Conservation (phyloP, 1,139 yeast species). For the Citeromyces hawaiiensis region DNA sequence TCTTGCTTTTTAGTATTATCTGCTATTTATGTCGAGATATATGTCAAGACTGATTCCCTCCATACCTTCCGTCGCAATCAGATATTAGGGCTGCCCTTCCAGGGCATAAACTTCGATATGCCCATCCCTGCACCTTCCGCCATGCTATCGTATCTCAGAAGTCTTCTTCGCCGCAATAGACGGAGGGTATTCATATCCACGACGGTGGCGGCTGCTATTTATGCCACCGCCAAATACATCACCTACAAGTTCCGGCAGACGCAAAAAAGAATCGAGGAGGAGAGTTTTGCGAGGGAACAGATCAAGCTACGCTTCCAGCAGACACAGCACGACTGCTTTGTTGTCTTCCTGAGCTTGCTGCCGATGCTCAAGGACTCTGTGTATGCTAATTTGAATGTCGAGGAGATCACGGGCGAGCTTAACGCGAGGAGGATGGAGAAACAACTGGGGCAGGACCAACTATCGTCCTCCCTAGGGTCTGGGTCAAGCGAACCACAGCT, state of each 20-base stretch:
- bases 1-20: too few species aligned
- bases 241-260: slow-evolving; percentile 48
- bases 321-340: slow-evolving; percentile 84
- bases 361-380: slow-evolving; percentile 67
- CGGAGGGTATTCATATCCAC: slow-evolving; percentile 44
- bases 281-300: slow-evolving; percentile 70
- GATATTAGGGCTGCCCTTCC: too few species aligned
- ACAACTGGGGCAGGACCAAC: slow-evolving; percentile 22
- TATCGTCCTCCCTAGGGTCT: slow-evolving; percentile 9
- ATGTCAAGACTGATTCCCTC: too few species aligned
- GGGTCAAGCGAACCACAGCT: slow-evolving; percentile 16
- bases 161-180: slow-evolving; percentile 48
- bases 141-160: slow-evolving; percentile 36
- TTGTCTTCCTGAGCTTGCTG: slow-evolving; percentile 70
- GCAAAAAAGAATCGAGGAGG: slow-evolving; percentile 59
- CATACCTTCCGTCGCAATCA: too few species aligned
- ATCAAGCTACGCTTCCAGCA: slow-evolving; percentile 67
- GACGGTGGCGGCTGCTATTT: slow-evolving; percentile 45
- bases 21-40: too few species aligned
- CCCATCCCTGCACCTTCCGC: slow-evolving; percentile 14
- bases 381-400: slow-evolving; percentile 54
- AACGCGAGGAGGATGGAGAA: slow-evolving; percentile 40
- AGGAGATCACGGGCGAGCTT: slow-evolving; percentile 57
- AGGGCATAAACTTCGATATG: too few species aligned
- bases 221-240: slow-evolving; percentile 45